Evolutionary conservation across 441 rosid genomes (phyloP).

Genomic region (Dalechampia spathulata): DNA sequence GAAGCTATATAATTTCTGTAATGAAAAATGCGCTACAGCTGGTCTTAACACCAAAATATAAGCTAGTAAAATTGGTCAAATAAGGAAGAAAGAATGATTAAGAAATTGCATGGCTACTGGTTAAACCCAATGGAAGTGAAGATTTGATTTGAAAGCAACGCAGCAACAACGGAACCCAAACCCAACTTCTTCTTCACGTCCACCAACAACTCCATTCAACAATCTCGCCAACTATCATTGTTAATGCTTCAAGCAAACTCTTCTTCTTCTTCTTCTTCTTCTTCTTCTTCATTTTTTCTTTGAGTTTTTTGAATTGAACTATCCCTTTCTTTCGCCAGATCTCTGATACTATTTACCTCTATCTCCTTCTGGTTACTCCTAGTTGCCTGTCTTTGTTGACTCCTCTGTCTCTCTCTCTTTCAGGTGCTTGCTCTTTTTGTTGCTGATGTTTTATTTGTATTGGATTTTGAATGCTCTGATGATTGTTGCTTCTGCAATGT

Average conservation of each 20-base stretch:
- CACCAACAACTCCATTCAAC: too few relatives aligned
- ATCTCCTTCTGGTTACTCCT: slow-evolving; percentile 16
- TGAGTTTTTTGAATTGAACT: too few relatives aligned
- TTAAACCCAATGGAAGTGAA: too few relatives aligned
- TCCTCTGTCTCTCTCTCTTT: slow-evolving; percentile 9
- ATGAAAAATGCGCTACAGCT: too few relatives aligned
- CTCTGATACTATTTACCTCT: slow-evolving; percentile 24
- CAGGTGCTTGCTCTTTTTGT: slow-evolving; percentile 14
- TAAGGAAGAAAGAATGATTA: too few relatives aligned
- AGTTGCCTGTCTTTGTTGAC: slow-evolving; percentile 8
- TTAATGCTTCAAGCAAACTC: slow-evolving; percentile 71
- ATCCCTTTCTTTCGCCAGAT: slow-evolving; percentile 25
- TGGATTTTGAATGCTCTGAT: neutral
- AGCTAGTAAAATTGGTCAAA: too few relatives aligned
- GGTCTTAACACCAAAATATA: too few relatives aligned
- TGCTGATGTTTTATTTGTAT: neutral
- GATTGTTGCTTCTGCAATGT: too few relatives aligned
- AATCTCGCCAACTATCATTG: slow-evolving; percentile 17
- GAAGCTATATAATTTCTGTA: too few relatives aligned
- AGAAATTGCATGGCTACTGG: too few relatives aligned
- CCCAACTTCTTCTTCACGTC: slow-evolving; percentile 7
- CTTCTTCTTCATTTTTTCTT: too few relatives aligned
- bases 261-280: slow-evolving; percentile 6
- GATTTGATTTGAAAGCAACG: too few relatives aligned
- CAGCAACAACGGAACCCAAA: neutral